These are phyloP conservation scores for Monosporascus sp. DNA, from an alignment of 2,329 filamentous ascomycete genomes.

Conservation along the genomic window DNA sequence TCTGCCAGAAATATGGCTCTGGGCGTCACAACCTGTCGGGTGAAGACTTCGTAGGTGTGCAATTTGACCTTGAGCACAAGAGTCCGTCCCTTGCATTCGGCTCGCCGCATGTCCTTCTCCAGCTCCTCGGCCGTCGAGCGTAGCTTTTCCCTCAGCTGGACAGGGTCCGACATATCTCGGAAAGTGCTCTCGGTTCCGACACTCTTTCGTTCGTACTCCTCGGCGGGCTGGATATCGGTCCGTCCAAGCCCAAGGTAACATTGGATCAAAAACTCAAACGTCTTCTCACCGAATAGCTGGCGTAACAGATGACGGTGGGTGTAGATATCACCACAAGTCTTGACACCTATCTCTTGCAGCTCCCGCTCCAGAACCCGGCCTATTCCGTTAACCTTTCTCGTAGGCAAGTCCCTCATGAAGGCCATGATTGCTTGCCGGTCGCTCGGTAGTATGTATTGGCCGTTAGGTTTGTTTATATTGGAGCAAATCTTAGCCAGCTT, in stretches of 20 bases:
- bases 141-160: slow-evolving; percentile 69
- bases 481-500: slow-evolving; percentile 93
- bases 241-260: slow-evolving; percentile 83
- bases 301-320: slow-evolving; percentile 65
- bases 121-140: slow-evolving; percentile 77
- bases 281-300: slow-evolving; percentile 85
- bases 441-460: slow-evolving; percentile 72
- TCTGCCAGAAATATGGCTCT: slow-evolving; percentile 68
- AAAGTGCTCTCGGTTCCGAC: slow-evolving; percentile 95
- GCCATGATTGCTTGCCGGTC: slow-evolving; percentile 71
- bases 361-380: slow-evolving; percentile 91
- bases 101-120: slow-evolving; percentile 75
- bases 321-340: slow-evolving; percentile 85
- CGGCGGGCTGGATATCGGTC: slow-evolving; percentile 78
- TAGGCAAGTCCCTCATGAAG: slow-evolving; percentile 80
- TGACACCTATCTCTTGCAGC: slow-evolving; percentile 78
- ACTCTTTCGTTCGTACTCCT: slow-evolving; percentile 87
- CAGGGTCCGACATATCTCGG: slow-evolving; percentile 65
- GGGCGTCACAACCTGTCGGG: slow-evolving; percentile 70
- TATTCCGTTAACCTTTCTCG: slow-evolving; percentile 91
- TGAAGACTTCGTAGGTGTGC: slow-evolving; percentile 88
- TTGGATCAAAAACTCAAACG: slow-evolving; percentile 77
- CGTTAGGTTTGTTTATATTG: slow-evolving; percentile 94
- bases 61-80: slow-evolving; percentile 89
- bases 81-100: slow-evolving; percentile 84